These are phyloP conservation scores for Sphagnum contortum DNA, from an alignment of 225 moss, liverwort and hornwort genomes.

Conservation along the genomic window DNA sequence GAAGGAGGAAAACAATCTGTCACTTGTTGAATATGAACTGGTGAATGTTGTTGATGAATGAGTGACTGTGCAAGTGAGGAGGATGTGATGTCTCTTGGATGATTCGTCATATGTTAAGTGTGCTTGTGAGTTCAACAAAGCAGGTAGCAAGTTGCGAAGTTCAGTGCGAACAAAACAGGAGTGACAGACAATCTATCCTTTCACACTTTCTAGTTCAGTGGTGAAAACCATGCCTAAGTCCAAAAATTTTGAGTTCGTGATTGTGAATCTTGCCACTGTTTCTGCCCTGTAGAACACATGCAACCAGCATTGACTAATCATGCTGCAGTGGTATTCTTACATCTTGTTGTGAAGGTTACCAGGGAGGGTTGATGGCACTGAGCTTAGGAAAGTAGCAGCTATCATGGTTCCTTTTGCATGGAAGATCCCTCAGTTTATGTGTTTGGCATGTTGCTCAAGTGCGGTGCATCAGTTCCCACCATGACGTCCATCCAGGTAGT, in stretches of 20 bases:
- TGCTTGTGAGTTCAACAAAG: conserved; percentile 18
- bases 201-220: conserved; percentile 53
- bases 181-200: conserved; percentile 52
- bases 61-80: conserved; percentile 30
- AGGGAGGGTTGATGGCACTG: no score
- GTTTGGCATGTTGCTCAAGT: no score
- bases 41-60: conserved; percentile 98
- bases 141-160: conserved; percentile 24
- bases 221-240: conserved; percentile 34
- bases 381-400: no score
- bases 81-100: conserved; percentile 11
- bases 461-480: no score
- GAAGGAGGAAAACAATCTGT: conserved; percentile 98
- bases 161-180: conserved; percentile 31
- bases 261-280: conserved; percentile 36
- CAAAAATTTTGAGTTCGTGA: conserved; percentile 64
- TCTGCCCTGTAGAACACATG: conserved; percentile 32
- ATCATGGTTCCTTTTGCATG: no score
- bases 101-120: conserved; percentile 27
- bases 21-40: conserved; percentile 93
- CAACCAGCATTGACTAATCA: conserved; percentile 21
- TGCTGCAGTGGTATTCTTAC: no score
- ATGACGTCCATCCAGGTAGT: no score
- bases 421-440: no score
- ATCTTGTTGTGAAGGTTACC: no score